Conservation (phyloP, 257 asterid genomes). For the Solanum dulcamara region DNA sequence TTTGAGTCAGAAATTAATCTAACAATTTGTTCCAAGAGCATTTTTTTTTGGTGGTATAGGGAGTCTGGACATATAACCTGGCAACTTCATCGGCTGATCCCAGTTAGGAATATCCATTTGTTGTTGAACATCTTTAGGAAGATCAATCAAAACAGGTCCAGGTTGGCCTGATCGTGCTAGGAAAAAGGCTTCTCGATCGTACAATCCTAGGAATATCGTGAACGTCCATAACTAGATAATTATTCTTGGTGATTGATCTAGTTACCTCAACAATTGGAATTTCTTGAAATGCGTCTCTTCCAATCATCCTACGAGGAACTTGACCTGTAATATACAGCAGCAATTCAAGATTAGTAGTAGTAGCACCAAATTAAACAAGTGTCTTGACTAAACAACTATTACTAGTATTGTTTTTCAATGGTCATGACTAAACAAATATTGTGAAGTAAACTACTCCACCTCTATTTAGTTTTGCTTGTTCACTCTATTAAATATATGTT, state of each 20-base stretch:
- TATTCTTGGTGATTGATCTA: constrained; percentile 71
- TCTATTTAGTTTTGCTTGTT: not conserved
- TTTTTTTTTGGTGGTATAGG: constrained; percentile 36
- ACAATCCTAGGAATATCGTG: constrained; percentile 66
- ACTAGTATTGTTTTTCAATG: no score
- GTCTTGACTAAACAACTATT: no score
- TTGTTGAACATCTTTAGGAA: constrained; percentile 79
- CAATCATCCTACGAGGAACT: constrained; percentile 64
- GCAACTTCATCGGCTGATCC: constrained; percentile 50
- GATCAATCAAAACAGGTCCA: constrained; percentile 69
- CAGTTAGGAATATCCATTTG: constrained; percentile 68
- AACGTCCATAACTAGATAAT: constrained; percentile 59
- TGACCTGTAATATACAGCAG: constrained; percentile 34
- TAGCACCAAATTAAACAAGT: no score
- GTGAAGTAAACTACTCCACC: no score
- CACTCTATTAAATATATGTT: not conserved
- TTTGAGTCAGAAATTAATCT: constrained; percentile 55
- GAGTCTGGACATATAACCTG: constrained; percentile 52
- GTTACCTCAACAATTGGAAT: constrained; percentile 80
- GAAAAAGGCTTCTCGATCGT: constrained; percentile 53
- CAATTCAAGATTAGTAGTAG: not conserved
- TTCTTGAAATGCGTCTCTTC: constrained; percentile 82
- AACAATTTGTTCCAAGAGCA: constrained; percentile 40
- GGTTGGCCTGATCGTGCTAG: constrained; percentile 61
- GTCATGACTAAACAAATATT: no score